Evolutionary conservation across 441 rosid species (phyloP), one percentile per base, ranked within the genome.

Genomic region (Pelargonium myrrhifolium): DNA sequence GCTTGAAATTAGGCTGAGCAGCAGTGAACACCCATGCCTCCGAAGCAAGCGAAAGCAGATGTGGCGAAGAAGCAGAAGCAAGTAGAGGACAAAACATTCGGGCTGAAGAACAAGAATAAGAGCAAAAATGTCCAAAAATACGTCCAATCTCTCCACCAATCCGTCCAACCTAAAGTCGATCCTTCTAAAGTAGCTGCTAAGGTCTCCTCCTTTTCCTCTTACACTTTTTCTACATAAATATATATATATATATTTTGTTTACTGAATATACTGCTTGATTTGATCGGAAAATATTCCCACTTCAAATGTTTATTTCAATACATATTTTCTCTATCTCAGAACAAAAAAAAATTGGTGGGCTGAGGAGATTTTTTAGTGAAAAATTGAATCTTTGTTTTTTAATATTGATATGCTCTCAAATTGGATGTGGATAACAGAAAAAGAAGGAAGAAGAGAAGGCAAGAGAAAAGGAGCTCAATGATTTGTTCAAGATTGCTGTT

Each of bases 51-150:
- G 7, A 89, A 91, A 78, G 78, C 86, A 67, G 97, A 94, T 74
- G 65, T 92, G 75, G 89, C 93, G 74, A 94, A 89, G 86, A 94
- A 94, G 89, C 93, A 91, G 80, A 94, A 91, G 85, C 56, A 86
- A 73, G 92, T 88, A 51, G 97, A 91, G 80, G 97, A 89, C 86
- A 94, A 87, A 83, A 94, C 97, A 3, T 94, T 94, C 76, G 97
- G 99, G 10, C 81, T 92, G 70, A 92, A 93, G 74, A 92, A 94
- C 81, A 93, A 93, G 79, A 90, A 87, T 76, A 94, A 94, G 85
- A 89, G 97, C 76, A 92, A 94, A 77, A 94, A 83, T 78, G 97
- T 92, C 56, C 97, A 94, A 77, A 89, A 94, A 74, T 89, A 94
- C 61, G 93, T 94, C 11, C 99, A 94, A 81, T 79, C 40, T 71